phyloP scores from a whole-genome alignment of 441 rosid genomes.

The Flueggea neowawraea region DNA sequence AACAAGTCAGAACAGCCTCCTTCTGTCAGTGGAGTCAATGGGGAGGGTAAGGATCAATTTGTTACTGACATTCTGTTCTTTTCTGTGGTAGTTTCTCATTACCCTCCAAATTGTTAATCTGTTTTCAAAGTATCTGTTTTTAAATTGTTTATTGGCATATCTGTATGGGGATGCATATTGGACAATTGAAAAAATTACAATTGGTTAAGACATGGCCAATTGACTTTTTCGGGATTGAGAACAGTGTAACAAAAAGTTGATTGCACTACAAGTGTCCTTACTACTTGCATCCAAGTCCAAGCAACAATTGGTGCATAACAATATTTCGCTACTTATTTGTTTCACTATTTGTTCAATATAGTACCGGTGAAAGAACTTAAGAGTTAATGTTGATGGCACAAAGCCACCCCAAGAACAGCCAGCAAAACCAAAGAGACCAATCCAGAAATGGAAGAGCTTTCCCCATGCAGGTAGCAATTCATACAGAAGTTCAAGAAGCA shows the following conservation, averaged over 20 bases:
- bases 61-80: not conserved
- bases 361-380: slow-evolving; percentile 49
- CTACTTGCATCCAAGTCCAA: no score
- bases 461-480: slow-evolving; percentile 45
- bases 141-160: not conserved
- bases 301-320: no score
- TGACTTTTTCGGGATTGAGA: no score
- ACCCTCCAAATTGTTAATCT: not conserved
- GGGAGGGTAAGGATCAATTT: slow-evolving; percentile 34
- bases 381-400: slow-evolving; percentile 59
- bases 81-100: not conserved
- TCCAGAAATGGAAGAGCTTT: slow-evolving; percentile 87
- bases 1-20: slow-evolving; percentile 32
- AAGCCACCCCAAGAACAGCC: slow-evolving; percentile 48
- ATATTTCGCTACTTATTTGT: no score
- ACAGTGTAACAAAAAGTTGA: no score
- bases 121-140: not conserved
- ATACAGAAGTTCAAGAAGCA: slow-evolving; percentile 43
- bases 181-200: not conserved
- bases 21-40: slow-evolving; percentile 11
- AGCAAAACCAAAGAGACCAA: slow-evolving; percentile 57
- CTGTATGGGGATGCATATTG: not conserved
- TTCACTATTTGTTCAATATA: slow-evolving; percentile 6
- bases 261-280: no score
- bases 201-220: no score